Conservation (phyloP, 2,329 filamentous ascomycete genomes). For the Aspergillus luchuensis region DNA sequence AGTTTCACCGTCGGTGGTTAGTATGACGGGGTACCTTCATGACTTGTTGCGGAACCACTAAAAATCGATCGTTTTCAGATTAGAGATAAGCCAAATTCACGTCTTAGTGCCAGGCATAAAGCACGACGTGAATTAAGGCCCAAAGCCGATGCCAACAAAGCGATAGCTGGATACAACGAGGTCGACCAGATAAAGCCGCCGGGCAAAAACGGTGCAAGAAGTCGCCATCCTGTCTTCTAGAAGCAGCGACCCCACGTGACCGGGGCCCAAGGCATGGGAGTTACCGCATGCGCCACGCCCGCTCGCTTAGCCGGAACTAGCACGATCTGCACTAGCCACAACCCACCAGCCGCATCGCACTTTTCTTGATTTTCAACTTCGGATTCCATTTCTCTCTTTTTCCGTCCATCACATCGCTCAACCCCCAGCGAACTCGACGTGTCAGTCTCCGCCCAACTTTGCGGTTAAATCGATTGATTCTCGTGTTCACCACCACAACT, state of each 20-base stretch:
- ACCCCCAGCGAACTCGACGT: conserved; percentile 76
- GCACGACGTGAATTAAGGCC: neutral
- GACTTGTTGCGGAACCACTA: conserved; percentile 35
- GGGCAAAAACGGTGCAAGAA: conserved; percentile 15
- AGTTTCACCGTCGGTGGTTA: conserved; percentile 43
- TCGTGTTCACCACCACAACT: conserved; percentile 49
- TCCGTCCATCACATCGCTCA: conserved; percentile 32
- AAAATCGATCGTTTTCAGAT: conserved; percentile 16
- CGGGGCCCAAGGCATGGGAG: conserved; percentile 2
- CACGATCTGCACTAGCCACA: conserved; percentile 35
- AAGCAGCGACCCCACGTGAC: conserved; percentile 32
- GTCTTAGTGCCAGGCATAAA: conserved; percentile 6
- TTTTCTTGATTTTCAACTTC: conserved; percentile 38
- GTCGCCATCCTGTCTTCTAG: conserved; percentile 28
- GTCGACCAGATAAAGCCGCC: conserved; percentile 12
- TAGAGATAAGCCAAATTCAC: conserved; percentile 17
- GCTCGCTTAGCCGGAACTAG: conserved; percentile 38
- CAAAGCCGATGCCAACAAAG: neutral
- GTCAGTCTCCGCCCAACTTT: conserved; percentile 95
- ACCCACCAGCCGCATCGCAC: conserved; percentile 37
- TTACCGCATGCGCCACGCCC: conserved; percentile 29
- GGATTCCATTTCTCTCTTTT: conserved; percentile 34
- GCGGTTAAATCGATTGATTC: conserved; percentile 99
- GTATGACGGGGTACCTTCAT: conserved; percentile 43
- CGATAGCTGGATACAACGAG: conserved; percentile 7